A percentile compares a stretch with the other conserved stretches of the same genome.
Evolutionary conservation across 2,329 filamentous ascomycete species (phyloP).

Genomic region (Rhytidhysteron rufulum): DNA sequence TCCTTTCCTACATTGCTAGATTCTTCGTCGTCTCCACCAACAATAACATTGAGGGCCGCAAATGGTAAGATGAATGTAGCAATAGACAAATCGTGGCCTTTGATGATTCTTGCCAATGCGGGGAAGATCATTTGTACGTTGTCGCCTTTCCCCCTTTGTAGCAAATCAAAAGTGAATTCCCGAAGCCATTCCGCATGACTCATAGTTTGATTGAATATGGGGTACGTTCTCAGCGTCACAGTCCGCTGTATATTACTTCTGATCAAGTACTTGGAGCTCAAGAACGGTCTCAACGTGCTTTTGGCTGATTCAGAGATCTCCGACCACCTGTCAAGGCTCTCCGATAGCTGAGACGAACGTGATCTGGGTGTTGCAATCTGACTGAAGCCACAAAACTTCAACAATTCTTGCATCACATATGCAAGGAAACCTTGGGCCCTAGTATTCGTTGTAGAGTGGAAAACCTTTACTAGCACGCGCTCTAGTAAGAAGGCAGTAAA

Average conservation of each 20-base stretch:
- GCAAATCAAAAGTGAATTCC: constrained; percentile 73
- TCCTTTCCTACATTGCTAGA: constrained; percentile 66
- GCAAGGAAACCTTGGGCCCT: constrained; percentile 86
- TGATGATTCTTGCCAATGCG: constrained; percentile 75
- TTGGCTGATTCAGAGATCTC: constrained; percentile 71
- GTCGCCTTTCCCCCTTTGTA: constrained; percentile 70
- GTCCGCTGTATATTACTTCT: constrained; percentile 34
- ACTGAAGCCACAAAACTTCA: constrained; percentile 72
- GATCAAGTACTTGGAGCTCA: constrained; percentile 78
- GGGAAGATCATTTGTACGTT: constrained; percentile 77
- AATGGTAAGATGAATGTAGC: constrained; percentile 88
- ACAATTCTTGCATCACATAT: constrained; percentile 88
- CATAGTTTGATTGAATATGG: constrained; percentile 67
- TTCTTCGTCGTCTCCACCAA: constrained; percentile 65
- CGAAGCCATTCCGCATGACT: constrained; percentile 80
- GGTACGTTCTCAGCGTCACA: constrained; percentile 53
- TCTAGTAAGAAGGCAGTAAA: constrained; percentile 85
- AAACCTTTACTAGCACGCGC: constrained; percentile 84
- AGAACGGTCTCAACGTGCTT: constrained; percentile 81
- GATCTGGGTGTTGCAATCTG: constrained; percentile 51
- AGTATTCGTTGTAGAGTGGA: constrained; percentile 84
- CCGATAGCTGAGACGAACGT: constrained; percentile 53
- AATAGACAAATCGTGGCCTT: constrained; percentile 80
- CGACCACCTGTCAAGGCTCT: constrained; percentile 71
- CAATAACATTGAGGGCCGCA: constrained; percentile 74